Evolutionary conservation across 2,329 filamentous ascomycete species (phyloP), one percentile per base, ranked within the genome.

Genomic region (Claviceps africana): DNA sequence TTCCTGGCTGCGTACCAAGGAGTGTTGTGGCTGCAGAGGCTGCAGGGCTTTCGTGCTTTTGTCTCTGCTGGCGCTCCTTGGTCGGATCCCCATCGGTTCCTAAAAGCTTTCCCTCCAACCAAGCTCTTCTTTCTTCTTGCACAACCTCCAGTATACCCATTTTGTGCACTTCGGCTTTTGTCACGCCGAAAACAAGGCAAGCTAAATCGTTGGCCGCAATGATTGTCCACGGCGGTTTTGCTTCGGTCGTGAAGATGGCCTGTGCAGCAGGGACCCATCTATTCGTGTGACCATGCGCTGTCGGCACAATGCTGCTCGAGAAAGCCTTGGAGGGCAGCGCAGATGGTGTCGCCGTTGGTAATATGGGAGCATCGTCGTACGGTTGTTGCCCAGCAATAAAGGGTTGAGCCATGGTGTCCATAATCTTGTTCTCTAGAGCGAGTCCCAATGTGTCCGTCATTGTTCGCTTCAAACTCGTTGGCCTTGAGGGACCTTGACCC

Each of bases 111-210:
- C 84, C 81, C 64, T 94, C 88, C 28, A 98, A 74, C 93, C 93
- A 98, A 30, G 83, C 80, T 58, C 91, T 77, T 54, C 89, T 79
- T 66, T 96, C 91, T 65, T 90, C 82, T 66, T 91, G 86, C 19
- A 98, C 89, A 31, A 98, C 88, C 64, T 97, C 90, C 54, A 98
- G 70, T 53, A 98, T 97, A 47, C 93, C 91, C 73, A 97, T 82
- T 64, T 89, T 96, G 52, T 89, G 82, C 25, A 98, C 87, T 67
- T 98, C 93, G 4, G 88, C 87, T 63, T 88, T 88, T n/a, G 90
- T 95, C 10, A 98, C 88, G n/a, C 93, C 93, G 70, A 97, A 98
- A n/a, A 97, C 85, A 44, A 98, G 75, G 67, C 93, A 98, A 19
- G 93, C 93, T 48, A 98, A 75, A 65, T 98, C 93, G 64, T 98